Evolutionary conservation across 352 stramenopile species (phyloP), one percentile per base, ranked within the genome.

Genomic region (Globisporangium barbulae): DNA sequence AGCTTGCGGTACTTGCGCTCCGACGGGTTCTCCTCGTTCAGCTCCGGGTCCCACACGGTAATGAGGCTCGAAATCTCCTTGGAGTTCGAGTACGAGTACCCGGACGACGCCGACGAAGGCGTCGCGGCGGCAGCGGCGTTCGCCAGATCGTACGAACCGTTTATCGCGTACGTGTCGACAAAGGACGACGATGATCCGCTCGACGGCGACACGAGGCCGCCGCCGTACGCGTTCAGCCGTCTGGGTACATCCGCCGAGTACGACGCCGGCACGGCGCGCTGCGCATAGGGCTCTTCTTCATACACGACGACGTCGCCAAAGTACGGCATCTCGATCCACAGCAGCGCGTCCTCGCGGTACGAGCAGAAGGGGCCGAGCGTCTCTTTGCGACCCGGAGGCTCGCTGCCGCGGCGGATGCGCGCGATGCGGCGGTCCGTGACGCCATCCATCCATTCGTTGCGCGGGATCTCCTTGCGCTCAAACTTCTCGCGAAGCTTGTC

Each of bases 1-100:
- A 99, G 80, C 60, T 97, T 97, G n/a, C 97, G 85, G 77, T 99
- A 99, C 78, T 99, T 99, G 53, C 98, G 94, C 82, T 99, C 97
- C 0, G 97, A 87, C 2, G 90, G 90, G 60, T 97, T 97, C 63
- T 96, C 88, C 75, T 93, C 86, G 47, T 90, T 91, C 12, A 94
- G 74, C 44, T 96, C 88, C 0, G 88, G 85, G 56, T 96, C 88
- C 84, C 83, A 94, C 60, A 96, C 82, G 1, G 77, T 80, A 47
- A 96, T 88, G 13, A 93, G 71, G 49, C 69, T 85, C 15, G 72
- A 59, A 25, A 75, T 52, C 30, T 81, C 77, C 67, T 70, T 72
- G 0, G 70, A 65, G 56, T 67, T 61, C 42, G 35, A 17, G 53
- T 67, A 61, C 5, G 73, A 72, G 45, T 68, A 56, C n/a, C 66